Base-by-base conservation (phyloP, 495 filamentous ascomycete genomes). In the Neurospora hispaniola region DNA sequence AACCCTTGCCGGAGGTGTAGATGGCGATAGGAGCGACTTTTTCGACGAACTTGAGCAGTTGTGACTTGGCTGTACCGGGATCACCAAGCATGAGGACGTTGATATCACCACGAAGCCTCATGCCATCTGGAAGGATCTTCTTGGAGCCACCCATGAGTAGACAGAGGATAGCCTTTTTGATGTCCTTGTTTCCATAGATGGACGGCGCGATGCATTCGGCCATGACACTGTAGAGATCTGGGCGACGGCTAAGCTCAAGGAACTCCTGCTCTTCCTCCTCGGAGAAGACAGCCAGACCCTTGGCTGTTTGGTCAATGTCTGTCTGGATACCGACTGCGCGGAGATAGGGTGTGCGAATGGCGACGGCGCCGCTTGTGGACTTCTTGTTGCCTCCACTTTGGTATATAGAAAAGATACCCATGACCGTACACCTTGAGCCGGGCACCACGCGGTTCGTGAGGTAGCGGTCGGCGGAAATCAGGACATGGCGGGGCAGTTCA, bases 221-320 rank as follows among this genome's bases (percentile, higher is more conserved):
- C 79, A 99, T 93, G 42, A 92, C 87, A 40, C 92, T 91, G 80
- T 98, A 99, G 43, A 99, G 86, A 77, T 99, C 95, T 18, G 94
- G 93, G 39, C 94, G 85, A 71, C 95, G 87, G 77, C 93, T 97
- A 80, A 99, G 88, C 75, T 98, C 94, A 38, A 98, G 85, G 73
- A 98, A 99, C 75, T 98, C 96, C 81, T 98, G 94, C 80, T 98
- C 96, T 78, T 99, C 96, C 73, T 97, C 92, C 80, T 98, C 96
- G 0, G 93, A 92, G 82, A 98, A 99, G 48, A 92, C 85, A 1
- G 90, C 87, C 76, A 88, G 90, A 18, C 96, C 94, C 82, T 97
- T 96, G 48, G 92, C 90, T 6, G 93, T 97, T 74, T 96, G 90
- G 77, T 97, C 94, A 41, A 96, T 83, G 75, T 98, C 95, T 31